A percentile compares a stretch with the other conserved stretches of the same genome.
Conservation (phyloP, 805 yeast genomes). For the Kuraishia cidri region DNA sequence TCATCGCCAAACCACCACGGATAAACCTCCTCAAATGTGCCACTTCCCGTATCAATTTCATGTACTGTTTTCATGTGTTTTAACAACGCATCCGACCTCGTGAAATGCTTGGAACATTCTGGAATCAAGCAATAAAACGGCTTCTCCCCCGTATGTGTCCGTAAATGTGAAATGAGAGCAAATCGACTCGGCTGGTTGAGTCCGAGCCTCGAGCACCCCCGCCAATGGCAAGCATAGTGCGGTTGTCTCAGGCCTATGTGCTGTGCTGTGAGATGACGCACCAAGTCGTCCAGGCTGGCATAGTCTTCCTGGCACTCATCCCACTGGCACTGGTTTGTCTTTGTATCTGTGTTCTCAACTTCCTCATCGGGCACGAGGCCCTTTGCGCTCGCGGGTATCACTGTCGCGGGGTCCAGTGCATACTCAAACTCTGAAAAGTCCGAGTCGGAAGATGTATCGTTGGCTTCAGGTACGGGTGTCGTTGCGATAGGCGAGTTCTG, state of each 20-base stretch:
- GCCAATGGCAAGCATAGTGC: conserved; percentile 54
- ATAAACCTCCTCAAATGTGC: conserved; percentile 2
- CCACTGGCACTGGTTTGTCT: conserved; percentile 24
- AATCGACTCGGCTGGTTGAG: conserved; percentile 42
- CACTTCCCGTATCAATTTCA: conserved; percentile 29
- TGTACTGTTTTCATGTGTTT: conserved; percentile 58
- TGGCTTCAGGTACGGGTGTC: too few relatives aligned
- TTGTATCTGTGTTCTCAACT: not conserved
- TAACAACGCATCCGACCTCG: conserved; percentile 52
- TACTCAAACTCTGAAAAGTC: conserved; percentile 2
- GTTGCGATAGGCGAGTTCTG: too few relatives aligned
- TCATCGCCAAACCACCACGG: conserved; percentile 11
- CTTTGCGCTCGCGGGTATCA: not conserved
- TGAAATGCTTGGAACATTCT: conserved; percentile 53
- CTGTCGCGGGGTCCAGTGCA: too few relatives aligned
- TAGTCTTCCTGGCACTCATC: conserved; percentile 20
- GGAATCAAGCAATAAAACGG: conserved; percentile 61
- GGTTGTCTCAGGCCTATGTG: conserved; percentile 24
- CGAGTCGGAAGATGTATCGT: too few relatives aligned
- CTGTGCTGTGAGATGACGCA: conserved; percentile 26
- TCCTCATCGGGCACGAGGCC: not conserved
- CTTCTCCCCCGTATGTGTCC: conserved; percentile 60
- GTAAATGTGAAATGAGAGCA: conserved; percentile 52
- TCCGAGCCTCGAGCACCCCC: conserved; percentile 43
- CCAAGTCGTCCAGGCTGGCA: conserved; percentile 25